A percentile compares a stretch with the other conserved stretches of the same genome.
phyloP scores from a whole-genome alignment of 768 basidiomycete species.

The Candolleomyces aberdarensis region DNA sequence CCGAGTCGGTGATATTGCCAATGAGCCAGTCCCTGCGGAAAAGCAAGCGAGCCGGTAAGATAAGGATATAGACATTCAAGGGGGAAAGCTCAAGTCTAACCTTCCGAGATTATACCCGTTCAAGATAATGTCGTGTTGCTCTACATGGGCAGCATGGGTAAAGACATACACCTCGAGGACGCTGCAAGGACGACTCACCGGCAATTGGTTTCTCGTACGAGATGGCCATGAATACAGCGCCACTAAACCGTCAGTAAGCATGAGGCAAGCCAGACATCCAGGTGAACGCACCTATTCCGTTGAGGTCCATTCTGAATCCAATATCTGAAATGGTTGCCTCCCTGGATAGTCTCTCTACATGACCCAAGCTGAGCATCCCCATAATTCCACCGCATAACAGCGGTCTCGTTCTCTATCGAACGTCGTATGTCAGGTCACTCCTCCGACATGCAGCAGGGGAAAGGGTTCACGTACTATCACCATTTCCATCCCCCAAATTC shows the following conservation, averaged over 20 bases:
- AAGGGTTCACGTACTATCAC: conserved; percentile 46
- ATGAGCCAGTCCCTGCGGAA: conserved; percentile 73
- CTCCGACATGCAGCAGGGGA: not conserved
- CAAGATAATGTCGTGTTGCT: conserved; percentile 64
- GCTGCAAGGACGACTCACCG: conserved; percentile 29
- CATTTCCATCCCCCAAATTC: conserved; percentile 82
- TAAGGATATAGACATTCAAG: not conserved
- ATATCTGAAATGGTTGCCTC: conserved; percentile 87
- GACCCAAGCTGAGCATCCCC: conserved; percentile 78
- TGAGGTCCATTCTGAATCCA: conserved; percentile 74
- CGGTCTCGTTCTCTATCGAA: conserved; percentile 71
- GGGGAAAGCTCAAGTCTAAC: conserved; percentile 26
- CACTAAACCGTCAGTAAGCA: conserved; percentile 31
- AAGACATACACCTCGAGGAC: not conserved
- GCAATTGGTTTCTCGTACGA: conserved; percentile 71
- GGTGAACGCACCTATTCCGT: conserved; percentile 50
- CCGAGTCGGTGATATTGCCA: conserved; percentile 68
- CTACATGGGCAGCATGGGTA: conserved; percentile 25
- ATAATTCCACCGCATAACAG: conserved; percentile 84
- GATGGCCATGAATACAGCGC: conserved; percentile 71
- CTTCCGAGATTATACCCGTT: conserved; percentile 84
- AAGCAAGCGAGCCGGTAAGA: not conserved
- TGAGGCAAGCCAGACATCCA: not conserved
- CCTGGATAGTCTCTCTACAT: conserved; percentile 81
- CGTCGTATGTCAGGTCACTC: not conserved